Evolutionary conservation across 2,329 filamentous ascomycete species (phyloP).

Genomic region (Aspergillus amoenus): DNA sequence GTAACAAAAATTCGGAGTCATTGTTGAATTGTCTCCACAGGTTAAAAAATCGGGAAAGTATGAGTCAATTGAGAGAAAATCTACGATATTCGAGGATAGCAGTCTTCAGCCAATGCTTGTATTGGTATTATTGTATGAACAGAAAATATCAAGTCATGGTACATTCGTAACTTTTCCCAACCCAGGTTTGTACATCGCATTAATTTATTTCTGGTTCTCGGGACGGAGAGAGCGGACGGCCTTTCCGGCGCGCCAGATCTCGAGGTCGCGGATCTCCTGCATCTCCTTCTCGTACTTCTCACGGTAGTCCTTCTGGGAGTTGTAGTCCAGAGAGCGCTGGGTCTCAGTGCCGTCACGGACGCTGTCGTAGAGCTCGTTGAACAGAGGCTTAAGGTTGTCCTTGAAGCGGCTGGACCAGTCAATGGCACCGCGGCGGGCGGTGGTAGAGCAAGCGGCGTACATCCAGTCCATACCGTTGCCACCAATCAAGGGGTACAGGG

Average conservation of each 20-base stretch:
- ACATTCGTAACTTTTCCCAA: conserved; percentile 37
- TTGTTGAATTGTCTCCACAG: not conserved
- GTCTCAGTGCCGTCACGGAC: conserved; percentile 93
- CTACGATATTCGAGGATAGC: not conserved
- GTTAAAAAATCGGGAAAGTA: not conserved
- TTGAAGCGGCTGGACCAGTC: conserved; percentile 99
- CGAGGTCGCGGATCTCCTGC: conserved; percentile 94
- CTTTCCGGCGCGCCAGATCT: conserved; percentile 99
- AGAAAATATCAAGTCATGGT: conserved; percentile 32
- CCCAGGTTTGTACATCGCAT: conserved; percentile 24
- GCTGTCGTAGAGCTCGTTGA: conserved; percentile 93
- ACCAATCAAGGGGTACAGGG: conserved; percentile 95
- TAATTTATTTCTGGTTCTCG: conserved; percentile 75
- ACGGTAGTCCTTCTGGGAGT: conserved; percentile 92
- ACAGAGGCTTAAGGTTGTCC: conserved; percentile 96
- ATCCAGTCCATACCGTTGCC: conserved; percentile 99
- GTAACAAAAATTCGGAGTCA: not conserved
- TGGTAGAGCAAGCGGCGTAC: conserved; percentile 99
- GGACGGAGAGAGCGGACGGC: conserved; percentile 85
- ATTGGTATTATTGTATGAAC: conserved; percentile 17
- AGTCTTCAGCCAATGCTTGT: not conserved
- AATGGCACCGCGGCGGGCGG: conserved; percentile 94
- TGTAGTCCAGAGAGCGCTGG: conserved; percentile 94
- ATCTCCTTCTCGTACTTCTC: conserved; percentile 98
- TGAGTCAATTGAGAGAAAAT: not conserved